A percentile compares a stretch with the other conserved stretches of the same genome.
phyloP scores from a whole-genome alignment of 148 eudicot genomes.

The Spergularia bocconei region DNA sequence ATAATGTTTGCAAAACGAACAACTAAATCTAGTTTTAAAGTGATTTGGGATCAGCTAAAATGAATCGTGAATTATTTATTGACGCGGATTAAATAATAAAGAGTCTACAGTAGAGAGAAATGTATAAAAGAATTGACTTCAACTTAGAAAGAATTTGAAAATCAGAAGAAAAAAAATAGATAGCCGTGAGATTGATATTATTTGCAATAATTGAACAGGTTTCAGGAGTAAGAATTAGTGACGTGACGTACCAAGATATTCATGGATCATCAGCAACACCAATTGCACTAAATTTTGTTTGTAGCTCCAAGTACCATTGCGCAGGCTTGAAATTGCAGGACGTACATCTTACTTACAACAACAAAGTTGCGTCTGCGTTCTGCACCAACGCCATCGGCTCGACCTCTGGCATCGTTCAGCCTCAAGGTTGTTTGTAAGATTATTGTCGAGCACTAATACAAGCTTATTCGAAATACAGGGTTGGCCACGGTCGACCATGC shows the following conservation, averaged over 20 bases:
- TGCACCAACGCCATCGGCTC: constrained; percentile 20
- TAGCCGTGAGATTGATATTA: no score
- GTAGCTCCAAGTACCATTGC: constrained; percentile 28
- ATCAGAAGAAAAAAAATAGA: no score
- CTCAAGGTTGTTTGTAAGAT: constrained; percentile 33
- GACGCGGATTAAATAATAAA: no score
- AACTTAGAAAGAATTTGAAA: no score
- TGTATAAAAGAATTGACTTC: no score
- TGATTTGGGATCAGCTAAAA: no score
- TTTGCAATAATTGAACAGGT: constrained; percentile 16
- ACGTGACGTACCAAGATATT: constrained; percentile 39
- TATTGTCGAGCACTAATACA: no score
- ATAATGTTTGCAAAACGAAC: no score
- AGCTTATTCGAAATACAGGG: neutral
- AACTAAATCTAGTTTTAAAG: no score
- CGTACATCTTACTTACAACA: constrained; percentile 13
- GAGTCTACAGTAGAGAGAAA: no score
- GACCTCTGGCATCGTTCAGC: constrained; percentile 25
- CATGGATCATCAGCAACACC: constrained; percentile 42
- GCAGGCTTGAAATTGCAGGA: constrained; percentile 16
- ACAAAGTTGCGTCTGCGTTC: constrained; percentile 11
- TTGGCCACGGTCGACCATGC: no score
- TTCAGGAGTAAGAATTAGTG: constrained; percentile 32
- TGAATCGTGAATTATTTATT: no score
- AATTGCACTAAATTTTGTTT: constrained; percentile 21